phyloP scores from a whole-genome alignment of 768 basidiomycete genomes.

The Tephrocybe sp. region DNA sequence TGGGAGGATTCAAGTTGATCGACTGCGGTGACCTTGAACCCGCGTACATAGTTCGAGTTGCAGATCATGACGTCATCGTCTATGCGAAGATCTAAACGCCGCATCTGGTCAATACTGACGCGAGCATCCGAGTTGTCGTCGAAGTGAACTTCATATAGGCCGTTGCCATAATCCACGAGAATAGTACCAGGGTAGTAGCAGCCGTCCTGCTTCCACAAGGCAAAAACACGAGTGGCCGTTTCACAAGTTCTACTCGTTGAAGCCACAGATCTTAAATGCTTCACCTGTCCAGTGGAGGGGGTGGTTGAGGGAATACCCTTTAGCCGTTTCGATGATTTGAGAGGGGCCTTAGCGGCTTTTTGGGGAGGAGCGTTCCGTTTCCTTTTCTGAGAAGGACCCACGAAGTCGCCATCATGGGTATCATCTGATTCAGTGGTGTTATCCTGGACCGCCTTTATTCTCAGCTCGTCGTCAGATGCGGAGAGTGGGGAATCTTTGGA shows the following conservation, averaged over 20 bases:
- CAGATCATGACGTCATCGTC: slow-evolving; percentile 57
- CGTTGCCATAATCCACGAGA: slow-evolving; percentile 28
- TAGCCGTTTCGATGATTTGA: slow-evolving; percentile 20
- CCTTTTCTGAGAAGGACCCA: slow-evolving; percentile 45
- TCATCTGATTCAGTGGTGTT: slow-evolving; percentile 40
- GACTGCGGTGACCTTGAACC: slow-evolving; percentile 32
- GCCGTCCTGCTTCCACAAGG: slow-evolving; percentile 59
- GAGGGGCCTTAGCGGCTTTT: slow-evolving; percentile 21
- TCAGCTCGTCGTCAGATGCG: slow-evolving; percentile 28
- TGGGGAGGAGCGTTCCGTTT: slow-evolving; percentile 31
- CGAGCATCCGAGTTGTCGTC: slow-evolving; percentile 55
- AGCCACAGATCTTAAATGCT: slow-evolving; percentile 37
- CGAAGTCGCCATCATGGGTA: slow-evolving; percentile 25
- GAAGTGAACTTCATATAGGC: slow-evolving; percentile 53
- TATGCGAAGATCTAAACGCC: slow-evolving; percentile 43
- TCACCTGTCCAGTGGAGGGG: slow-evolving; percentile 31
- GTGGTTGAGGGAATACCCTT: slow-evolving; percentile 27
- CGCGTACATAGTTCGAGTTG: slow-evolving; percentile 21
- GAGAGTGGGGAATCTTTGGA: slow-evolving; percentile 12
- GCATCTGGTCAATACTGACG: slow-evolving; percentile 52
- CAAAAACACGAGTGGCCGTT: slow-evolving; percentile 58
- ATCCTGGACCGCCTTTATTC: slow-evolving; percentile 22
- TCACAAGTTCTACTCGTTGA: slow-evolving; percentile 21
- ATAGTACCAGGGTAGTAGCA: slow-evolving; percentile 63
- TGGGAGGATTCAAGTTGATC: slow-evolving; percentile 26